A percentile compares a stretch with the other conserved stretches of the same genome.
These are phyloP conservation scores for Pseudozyma tsukubaensis DNA, from an alignment of 1,284 basidiomycete genomes.

Conservation along the genomic window DNA sequence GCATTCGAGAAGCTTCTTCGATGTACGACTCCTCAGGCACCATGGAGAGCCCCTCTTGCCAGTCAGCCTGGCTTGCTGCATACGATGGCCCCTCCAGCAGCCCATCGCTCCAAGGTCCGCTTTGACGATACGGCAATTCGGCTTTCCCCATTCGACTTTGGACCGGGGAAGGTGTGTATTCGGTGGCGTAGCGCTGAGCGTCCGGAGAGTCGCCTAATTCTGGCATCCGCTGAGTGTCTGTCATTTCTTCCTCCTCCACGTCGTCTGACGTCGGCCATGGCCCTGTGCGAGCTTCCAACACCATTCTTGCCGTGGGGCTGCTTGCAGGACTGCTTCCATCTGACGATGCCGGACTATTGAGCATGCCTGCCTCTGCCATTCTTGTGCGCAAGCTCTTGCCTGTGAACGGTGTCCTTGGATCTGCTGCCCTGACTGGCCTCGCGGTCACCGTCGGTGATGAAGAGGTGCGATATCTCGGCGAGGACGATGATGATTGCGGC, in stretches of 20 bases:
- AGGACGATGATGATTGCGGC: constrained; percentile 12
- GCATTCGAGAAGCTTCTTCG: constrained; percentile 17
- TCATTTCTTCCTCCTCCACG: neutral
- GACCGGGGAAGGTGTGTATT: neutral
- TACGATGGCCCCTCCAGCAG: neutral
- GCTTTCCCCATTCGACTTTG: too few relatives aligned
- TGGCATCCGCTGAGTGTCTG: neutral
- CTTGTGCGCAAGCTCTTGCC: constrained; percentile 35
- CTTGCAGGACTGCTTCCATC: constrained; percentile 29
- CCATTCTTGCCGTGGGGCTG: constrained; percentile 18
- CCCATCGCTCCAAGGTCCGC: neutral
- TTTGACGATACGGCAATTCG: constrained; percentile 3
- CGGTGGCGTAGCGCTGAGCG: neutral
- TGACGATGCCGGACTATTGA: constrained; percentile 26
- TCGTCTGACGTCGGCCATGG: neutral
- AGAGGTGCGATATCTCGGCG: constrained; percentile 20
- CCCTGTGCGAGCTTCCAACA: constrained; percentile 1
- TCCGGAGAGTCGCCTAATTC: neutral
- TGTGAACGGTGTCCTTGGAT: constrained; percentile 32
- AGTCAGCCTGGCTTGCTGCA: neutral
- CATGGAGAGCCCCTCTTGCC: constrained; percentile 38
- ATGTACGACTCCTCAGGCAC: constrained; percentile 35
- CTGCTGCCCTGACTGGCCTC: constrained; percentile 15
- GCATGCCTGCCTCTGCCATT: constrained; percentile 36
- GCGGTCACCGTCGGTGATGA: constrained; percentile 32